Conservation (phyloP, 176 grass and related monocot species). For the Hordeum marinum region DNA sequence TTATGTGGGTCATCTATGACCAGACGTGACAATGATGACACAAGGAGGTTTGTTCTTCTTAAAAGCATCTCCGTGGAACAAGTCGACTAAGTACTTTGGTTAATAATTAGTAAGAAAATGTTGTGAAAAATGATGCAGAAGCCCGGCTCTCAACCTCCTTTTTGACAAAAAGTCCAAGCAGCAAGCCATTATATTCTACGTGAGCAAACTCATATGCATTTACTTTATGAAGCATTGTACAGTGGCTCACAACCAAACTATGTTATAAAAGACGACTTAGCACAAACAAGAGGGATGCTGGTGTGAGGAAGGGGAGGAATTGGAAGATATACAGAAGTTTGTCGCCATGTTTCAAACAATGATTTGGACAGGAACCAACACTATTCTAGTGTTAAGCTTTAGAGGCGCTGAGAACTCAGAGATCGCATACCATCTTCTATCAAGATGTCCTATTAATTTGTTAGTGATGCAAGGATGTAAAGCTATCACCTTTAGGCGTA, state of each 20-base stretch:
- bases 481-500: neutral
- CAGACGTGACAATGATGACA: too few relatives aligned
- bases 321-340: neutral
- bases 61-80: too few relatives aligned
- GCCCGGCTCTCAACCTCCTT: too few relatives aligned
- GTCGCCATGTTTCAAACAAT: neutral
- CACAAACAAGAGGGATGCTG: neutral
- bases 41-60: too few relatives aligned
- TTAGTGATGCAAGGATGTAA: neutral
- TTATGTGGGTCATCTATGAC: too few relatives aligned
- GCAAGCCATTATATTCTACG: neutral
- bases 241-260: neutral
- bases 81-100: too few relatives aligned
- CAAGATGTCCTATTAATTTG: neutral
- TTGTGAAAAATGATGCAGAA: too few relatives aligned
- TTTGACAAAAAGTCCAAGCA: neutral
- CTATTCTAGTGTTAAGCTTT: neutral
- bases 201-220: neutral
- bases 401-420: neutral
- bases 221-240: neutral
- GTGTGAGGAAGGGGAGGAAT: neutral
- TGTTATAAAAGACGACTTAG: neutral
- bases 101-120: too few relatives aligned
- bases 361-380: neutral
- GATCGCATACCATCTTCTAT: neutral